phyloP scores from a whole-genome alignment of 2,329 filamentous ascomycete genomes.

The Simplicillium aogashimaense region DNA sequence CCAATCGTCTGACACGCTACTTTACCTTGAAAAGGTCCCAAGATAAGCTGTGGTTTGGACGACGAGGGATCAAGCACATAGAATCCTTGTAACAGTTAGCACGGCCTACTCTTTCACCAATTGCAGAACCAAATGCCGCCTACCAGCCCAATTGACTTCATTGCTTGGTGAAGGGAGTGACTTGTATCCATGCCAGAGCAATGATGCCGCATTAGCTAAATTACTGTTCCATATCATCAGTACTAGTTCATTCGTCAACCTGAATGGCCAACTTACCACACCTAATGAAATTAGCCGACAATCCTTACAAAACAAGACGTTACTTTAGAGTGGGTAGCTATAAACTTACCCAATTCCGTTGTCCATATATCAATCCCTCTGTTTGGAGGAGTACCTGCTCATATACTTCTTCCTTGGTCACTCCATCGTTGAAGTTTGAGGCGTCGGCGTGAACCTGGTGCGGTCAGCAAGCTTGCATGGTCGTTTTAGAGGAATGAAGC shows the following conservation, averaged over 20 bases:
- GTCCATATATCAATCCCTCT: slow-evolving; percentile 57
- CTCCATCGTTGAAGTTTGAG: slow-evolving; percentile 57
- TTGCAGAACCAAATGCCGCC: slow-evolving; percentile 3
- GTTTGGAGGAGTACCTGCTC: slow-evolving; percentile 64
- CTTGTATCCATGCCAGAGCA: slow-evolving; percentile 73
- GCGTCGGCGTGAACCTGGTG: slow-evolving; percentile 66
- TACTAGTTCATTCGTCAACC: not conserved
- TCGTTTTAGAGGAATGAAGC: not conserved
- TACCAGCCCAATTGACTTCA: slow-evolving; percentile 69
- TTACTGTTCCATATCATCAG: slow-evolving; percentile 41
- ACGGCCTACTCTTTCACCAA: not conserved
- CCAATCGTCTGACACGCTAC: slow-evolving; percentile 70
- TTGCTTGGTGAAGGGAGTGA: slow-evolving; percentile 56
- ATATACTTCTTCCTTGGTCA: slow-evolving; percentile 65
- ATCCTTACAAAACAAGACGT: not conserved
- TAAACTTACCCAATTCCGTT: slow-evolving; percentile 65
- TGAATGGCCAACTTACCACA: slow-evolving; percentile 10
- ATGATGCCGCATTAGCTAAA: slow-evolving; percentile 62
- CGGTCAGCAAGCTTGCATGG: slow-evolving; percentile 1
- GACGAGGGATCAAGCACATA: slow-evolving; percentile 52
- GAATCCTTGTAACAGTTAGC: slow-evolving; percentile 43
- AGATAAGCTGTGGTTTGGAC: slow-evolving; percentile 47
- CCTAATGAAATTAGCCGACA: slow-evolving; percentile 5
- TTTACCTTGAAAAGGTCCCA: slow-evolving; percentile 74
- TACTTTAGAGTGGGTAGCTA: no score